Base-by-base conservation (phyloP, 2,329 filamentous ascomycete species). In the Acrocalymma vagum region DNA sequence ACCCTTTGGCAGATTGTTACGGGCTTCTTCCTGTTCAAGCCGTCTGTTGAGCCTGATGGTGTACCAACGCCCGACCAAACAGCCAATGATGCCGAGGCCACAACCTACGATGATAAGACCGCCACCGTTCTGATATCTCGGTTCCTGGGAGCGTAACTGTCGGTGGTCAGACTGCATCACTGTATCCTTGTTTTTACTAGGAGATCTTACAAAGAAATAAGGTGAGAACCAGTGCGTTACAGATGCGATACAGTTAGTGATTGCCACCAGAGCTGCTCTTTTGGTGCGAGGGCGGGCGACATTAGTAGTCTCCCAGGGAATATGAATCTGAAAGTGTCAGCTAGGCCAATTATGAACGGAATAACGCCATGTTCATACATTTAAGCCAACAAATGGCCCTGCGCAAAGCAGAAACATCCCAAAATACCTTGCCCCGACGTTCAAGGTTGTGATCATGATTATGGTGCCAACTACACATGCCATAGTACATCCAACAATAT, bases 151-250 rank as follows among this genome's bases (percentile, higher is more conserved):
- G 7, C 13, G 31, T 10, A 28, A n/a, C n/a, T n/a, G n/a, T n/a
- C n/a, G n/a, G n/a, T n/a, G n/a, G n/a, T n/a, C n/a, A n/a, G n/a
- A n/a, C n/a, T n/a, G n/a, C n/a, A n/a, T n/a, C n/a, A n/a, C n/a
- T n/a, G n/a, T n/a, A n/a, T n/a, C n/a, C n/a, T n/a, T n/a, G n/a
- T n/a, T n/a, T n/a, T n/a, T n/a, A n/a, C n/a, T n/a, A n/a, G n/a
- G n/a, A n/a, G n/a, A n/a, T n/a, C n/a, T n/a, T n/a, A n/a, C 28
- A 25, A 61, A 55, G 37, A 73, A 72, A 37, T 72, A 71, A 0
- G 70, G 69, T 0, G 56, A 67, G 34, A 71, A 72, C 70, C 70
- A 72, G 25, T 73, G 71, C 2, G 60, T 67, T 1, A 64, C 53
- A 1, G 62, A 62, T 9, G 57, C 65, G 0, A 71, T 56, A 22